Evolutionary conservation across 345 rosid species (phyloP).

Genomic region (Cochlearia excelsa): DNA sequence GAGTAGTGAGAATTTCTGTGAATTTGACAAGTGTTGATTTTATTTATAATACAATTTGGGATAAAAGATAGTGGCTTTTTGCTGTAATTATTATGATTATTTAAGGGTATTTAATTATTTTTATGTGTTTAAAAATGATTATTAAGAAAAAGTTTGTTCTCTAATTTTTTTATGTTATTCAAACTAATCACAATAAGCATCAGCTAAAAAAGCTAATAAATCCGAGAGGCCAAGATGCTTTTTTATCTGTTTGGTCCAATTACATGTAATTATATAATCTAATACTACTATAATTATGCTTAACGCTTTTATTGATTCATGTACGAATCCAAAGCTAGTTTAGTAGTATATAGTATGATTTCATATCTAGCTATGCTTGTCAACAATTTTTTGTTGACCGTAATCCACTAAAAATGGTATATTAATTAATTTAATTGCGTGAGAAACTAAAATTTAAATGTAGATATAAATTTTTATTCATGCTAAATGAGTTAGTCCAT

Average conservation of each 20-base stretch:
- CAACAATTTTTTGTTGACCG: conserved; percentile 9
- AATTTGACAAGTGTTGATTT: conserved; percentile 21
- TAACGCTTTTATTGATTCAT: conserved; percentile 21
- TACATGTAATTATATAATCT: neutral
- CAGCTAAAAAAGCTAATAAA: conserved; percentile 12
- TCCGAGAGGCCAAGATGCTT: conserved; percentile 13
- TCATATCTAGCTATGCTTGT: conserved; percentile 2
- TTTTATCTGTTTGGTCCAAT: conserved; percentile 26
- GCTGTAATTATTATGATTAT: conserved; percentile 11
- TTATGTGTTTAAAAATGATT: neutral
- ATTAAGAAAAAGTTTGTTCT: conserved; percentile 12
- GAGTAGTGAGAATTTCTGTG: conserved; percentile 18
- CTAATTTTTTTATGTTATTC: conserved; percentile 9
- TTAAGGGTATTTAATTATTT: neutral
- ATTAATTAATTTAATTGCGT: neutral
- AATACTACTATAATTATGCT: conserved; percentile 13
- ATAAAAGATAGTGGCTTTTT: conserved; percentile 25
- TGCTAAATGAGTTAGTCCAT: no score
- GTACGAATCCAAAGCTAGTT: neutral
- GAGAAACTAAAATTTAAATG: neutral
- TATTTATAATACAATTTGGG: conserved; percentile 29
- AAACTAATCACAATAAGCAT: conserved; percentile 28
- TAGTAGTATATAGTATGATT: conserved; percentile 13
- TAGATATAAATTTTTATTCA: no score
- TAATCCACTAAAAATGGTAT: neutral